These are phyloP conservation scores for Pseudocercospora pini-densiflorae DNA, from an alignment of 2,329 filamentous ascomycete species.

Conservation along the genomic window DNA sequence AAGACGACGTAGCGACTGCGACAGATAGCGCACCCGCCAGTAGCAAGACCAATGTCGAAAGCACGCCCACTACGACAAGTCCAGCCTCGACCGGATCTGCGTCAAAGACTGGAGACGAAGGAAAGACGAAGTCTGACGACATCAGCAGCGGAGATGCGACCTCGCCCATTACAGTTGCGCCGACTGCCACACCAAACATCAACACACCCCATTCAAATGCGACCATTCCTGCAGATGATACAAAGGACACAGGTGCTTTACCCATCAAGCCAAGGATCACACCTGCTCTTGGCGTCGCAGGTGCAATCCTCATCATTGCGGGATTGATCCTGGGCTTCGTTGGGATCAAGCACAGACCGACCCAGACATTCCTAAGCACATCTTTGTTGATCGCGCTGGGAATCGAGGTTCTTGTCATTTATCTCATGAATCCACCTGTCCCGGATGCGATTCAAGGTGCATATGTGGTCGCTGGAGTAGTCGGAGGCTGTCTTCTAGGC, in stretches of 20 bases:
- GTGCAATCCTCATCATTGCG: slow-evolving; percentile 73
- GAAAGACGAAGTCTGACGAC: not conserved
- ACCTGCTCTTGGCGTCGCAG: slow-evolving; percentile 78
- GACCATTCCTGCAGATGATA: slow-evolving; percentile 11
- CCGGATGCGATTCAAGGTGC: slow-evolving; percentile 78
- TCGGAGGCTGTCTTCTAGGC: slow-evolving; percentile 76
- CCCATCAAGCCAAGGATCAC: slow-evolving; percentile 77
- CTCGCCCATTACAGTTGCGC: slow-evolving; percentile 16
- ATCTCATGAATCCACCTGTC: slow-evolving; percentile 82
- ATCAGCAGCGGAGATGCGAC: slow-evolving; percentile 18
- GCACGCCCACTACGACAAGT: slow-evolving; percentile 1
- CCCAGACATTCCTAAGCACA: slow-evolving; percentile 80
- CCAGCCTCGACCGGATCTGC: slow-evolving; percentile 10
- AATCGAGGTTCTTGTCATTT: slow-evolving; percentile 80
- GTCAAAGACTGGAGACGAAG: slow-evolving; percentile 8
- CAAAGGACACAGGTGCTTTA: slow-evolving; percentile 46
- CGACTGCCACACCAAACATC: slow-evolving; percentile 15
- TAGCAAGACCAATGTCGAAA: slow-evolving; percentile 10
- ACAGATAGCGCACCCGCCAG: slow-evolving; percentile 2
- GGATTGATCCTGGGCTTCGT: slow-evolving; percentile 75
- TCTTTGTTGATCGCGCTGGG: slow-evolving; percentile 74
- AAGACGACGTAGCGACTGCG: slow-evolving; percentile 11
- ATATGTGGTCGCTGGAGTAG: slow-evolving; percentile 77
- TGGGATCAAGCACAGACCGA: slow-evolving; percentile 77
- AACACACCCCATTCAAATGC: slow-evolving; percentile 12